phyloP scores from a whole-genome alignment of 2,329 filamentous ascomycete genomes.

The Hypoxylon sp. region DNA sequence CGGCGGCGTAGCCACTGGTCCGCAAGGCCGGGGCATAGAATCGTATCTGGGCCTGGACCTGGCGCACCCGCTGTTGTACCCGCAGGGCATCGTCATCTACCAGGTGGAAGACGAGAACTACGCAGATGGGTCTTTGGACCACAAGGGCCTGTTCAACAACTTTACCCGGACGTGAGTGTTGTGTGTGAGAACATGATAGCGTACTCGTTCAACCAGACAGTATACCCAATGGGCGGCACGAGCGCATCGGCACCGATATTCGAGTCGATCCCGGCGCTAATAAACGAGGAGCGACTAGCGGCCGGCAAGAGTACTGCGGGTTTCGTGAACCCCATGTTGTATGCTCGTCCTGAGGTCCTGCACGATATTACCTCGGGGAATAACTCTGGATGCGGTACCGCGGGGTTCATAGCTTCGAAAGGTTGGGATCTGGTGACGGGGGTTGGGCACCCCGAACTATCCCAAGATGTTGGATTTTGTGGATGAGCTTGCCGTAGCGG shows the following conservation, averaged over 20 bases:
- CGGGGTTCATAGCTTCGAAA: slow-evolving; percentile 20
- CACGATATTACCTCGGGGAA: slow-evolving; percentile 25
- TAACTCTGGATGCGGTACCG: slow-evolving; percentile 31
- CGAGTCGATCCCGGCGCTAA: neutral
- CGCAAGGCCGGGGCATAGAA: slow-evolving; percentile 19
- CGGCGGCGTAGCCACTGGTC: slow-evolving; percentile 22
- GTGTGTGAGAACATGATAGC: neutral
- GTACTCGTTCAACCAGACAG: slow-evolving; percentile 7
- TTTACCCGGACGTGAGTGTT: too few relatives aligned
- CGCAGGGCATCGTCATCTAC: slow-evolving; percentile 45
- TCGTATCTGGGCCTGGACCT: slow-evolving; percentile 45
- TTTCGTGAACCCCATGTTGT: slow-evolving; percentile 12
- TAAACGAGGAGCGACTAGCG: slow-evolving; percentile 3
- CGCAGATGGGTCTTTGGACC: slow-evolving; percentile 37
- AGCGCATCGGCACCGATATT: slow-evolving; percentile 4
- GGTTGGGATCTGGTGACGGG: slow-evolving; percentile 5
- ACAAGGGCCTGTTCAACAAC: slow-evolving; percentile 54
- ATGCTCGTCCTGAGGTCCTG: slow-evolving; percentile 24
- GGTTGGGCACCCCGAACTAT: slow-evolving; percentile 23
- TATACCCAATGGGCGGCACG: neutral
- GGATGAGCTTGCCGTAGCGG: slow-evolving; percentile 11
- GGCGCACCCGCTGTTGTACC: slow-evolving; percentile 47
- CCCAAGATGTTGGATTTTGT: slow-evolving; percentile 13
- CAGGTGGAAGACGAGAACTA: slow-evolving; percentile 49
- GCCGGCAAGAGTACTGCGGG: neutral